phyloP scores from a whole-genome alignment of 176 grass and related monocot genomes.

The Triticum monococcum region DNA sequence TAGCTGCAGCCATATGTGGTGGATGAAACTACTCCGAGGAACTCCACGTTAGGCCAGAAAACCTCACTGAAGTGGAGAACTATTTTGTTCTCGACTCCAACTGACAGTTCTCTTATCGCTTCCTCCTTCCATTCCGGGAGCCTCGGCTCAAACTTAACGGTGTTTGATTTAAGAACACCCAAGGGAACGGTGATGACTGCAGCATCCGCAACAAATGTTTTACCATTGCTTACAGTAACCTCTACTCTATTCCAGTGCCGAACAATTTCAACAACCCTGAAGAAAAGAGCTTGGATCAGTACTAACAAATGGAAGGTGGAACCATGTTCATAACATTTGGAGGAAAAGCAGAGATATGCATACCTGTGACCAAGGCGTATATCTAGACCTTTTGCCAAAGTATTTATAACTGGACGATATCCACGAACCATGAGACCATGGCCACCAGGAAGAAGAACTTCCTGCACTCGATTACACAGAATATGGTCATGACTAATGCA shows the following conservation, averaged over 20 bases:
- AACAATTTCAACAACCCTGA: slow-evolving; percentile 78
- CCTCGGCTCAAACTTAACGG: slow-evolving; percentile 79
- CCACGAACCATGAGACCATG: slow-evolving; percentile 99
- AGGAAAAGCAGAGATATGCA: slow-evolving; percentile 9
- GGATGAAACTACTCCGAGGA: slow-evolving; percentile 82
- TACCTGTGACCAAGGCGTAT: slow-evolving; percentile 79
- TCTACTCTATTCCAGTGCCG: slow-evolving; percentile 85
- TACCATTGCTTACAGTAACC: slow-evolving; percentile 80
- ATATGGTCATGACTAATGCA: slow-evolving; percentile 16
- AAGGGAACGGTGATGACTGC: slow-evolving; percentile 74
- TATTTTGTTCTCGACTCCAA: slow-evolving; percentile 97
- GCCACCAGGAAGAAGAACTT: slow-evolving; percentile 93
- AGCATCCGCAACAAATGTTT: slow-evolving; percentile 87
- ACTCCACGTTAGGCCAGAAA: slow-evolving; percentile 99
- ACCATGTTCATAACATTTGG: not conserved
- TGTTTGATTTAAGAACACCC: slow-evolving; percentile 80
- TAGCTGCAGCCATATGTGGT: slow-evolving; percentile 97
- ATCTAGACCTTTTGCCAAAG: slow-evolving; percentile 93
- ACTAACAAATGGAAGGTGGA: not conserved
- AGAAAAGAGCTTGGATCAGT: slow-evolving; percentile 32
- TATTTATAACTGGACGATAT: slow-evolving; percentile 94
- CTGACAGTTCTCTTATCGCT: slow-evolving; percentile 67
- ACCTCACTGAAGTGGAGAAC: slow-evolving; percentile 85
- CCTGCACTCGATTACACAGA: slow-evolving; percentile 47
- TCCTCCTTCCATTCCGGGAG: slow-evolving; percentile 94